phyloP scores from a whole-genome alignment of 2,329 filamentous ascomycete species.

The Mycosphaerella arachidis region DNA sequence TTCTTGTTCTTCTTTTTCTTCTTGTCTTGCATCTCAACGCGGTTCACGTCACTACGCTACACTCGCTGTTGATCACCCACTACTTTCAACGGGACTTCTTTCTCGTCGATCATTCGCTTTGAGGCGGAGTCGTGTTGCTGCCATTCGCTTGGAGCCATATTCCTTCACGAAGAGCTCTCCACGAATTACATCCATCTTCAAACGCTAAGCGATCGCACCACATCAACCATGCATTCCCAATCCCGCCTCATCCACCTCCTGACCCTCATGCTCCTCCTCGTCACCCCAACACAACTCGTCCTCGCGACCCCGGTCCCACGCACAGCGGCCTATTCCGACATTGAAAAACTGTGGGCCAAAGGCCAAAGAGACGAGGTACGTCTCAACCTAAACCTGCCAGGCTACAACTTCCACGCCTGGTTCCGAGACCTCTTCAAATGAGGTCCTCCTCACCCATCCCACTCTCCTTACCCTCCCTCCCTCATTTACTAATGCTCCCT shows the following conservation, averaged over 20 bases:
- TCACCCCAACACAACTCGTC: constrained; percentile 2
- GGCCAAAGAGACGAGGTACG: constrained; percentile 27
- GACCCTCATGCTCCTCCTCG: constrained; percentile 4
- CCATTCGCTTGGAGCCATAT: not conserved
- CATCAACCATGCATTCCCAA: constrained; percentile 15
- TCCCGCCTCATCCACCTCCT: constrained; percentile 7
- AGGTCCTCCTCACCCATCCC: not conserved
- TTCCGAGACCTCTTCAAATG: not conserved
- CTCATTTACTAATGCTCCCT: not conserved
- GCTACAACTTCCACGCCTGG: constrained; percentile 4
- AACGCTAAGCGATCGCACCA: not conserved
- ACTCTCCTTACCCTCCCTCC: not conserved
- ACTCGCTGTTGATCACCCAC: not conserved
- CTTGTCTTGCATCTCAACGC: no score
- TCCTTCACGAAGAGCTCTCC: not conserved
- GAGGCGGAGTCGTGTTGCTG: not conserved
- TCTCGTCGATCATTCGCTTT: not conserved
- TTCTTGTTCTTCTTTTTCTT: not conserved
- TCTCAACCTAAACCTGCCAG: not conserved
- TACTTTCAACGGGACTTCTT: not conserved
- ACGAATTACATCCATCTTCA: not conserved
- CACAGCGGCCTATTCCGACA: constrained; percentile 22
- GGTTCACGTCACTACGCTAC: no score
- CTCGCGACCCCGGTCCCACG: constrained; percentile 10
- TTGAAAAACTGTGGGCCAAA: constrained; percentile 26